Evolutionary conservation across 1,284 basidiomycete genomes (phyloP).

Genomic region (Paramarasmius palmivorus): DNA sequence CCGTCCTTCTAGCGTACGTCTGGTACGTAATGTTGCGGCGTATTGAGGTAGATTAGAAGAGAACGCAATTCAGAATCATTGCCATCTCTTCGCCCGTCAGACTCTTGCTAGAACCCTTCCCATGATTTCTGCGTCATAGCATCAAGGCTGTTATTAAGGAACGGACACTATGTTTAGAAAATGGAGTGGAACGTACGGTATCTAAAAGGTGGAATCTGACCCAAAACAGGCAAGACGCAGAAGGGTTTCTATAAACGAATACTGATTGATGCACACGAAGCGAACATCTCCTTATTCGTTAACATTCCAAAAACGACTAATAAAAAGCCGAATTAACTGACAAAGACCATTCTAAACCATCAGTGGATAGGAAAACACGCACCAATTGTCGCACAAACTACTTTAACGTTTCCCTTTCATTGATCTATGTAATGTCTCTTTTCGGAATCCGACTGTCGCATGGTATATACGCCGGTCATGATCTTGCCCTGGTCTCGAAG

Average conservation of each 20-base stretch:
- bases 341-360: background rate
- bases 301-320: slow-evolving; percentile 77
- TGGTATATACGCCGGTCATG: slow-evolving; percentile 85
- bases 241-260: slow-evolving; percentile 28
- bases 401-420: slow-evolving; percentile 85
- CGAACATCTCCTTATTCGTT: slow-evolving; percentile 86
- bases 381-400: slow-evolving; percentile 93
- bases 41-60: slow-evolving; percentile 87
- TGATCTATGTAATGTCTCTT: slow-evolving; percentile 78
- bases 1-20: slow-evolving; percentile 61
- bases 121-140: slow-evolving; percentile 57
- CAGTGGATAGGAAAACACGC: slow-evolving; percentile 15
- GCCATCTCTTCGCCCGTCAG: slow-evolving; percentile 82
- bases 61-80: slow-evolving; percentile 72
- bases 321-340: no score
- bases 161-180: background rate
- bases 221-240: slow-evolving; percentile 7
- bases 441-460: slow-evolving; percentile 61
- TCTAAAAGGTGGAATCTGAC: slow-evolving; percentile 29
- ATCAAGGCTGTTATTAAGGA: slow-evolving; percentile 10
- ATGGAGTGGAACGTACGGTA: slow-evolving; percentile 45
- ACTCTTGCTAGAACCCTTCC: slow-evolving; percentile 85
- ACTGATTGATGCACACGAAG: slow-evolving; percentile 90
- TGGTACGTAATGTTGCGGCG: slow-evolving; percentile 58
- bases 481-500: slow-evolving; percentile 64